Evolutionary conservation across 140 eudicot genomes (phyloP).

Genomic region (Eryngium alpinum): DNA sequence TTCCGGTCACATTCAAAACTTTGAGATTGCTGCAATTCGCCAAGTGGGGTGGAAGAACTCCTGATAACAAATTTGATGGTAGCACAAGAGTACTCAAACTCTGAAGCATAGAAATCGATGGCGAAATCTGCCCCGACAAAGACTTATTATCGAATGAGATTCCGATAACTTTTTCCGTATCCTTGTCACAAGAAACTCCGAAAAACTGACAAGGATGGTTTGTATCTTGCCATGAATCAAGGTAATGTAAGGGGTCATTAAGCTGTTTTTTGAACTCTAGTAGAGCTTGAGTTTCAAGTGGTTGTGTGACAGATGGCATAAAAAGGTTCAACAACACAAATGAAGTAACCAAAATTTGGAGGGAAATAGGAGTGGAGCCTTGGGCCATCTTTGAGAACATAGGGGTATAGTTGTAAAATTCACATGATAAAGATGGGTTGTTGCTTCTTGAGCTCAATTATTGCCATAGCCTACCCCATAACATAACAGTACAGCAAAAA

Average conservation of each 20-base stretch:
- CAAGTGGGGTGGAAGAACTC: slow-evolving; percentile 50
- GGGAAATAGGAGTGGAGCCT: slow-evolving; percentile 17
- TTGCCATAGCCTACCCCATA: slow-evolving; percentile 34
- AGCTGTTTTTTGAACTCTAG: slow-evolving; percentile 58
- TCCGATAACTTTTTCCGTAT: slow-evolving; percentile 44
- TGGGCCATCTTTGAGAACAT: slow-evolving; percentile 35
- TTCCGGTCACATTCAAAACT: slow-evolving; percentile 55
- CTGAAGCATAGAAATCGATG: slow-evolving; percentile 41
- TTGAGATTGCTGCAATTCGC: slow-evolving; percentile 45
- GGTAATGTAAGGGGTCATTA: slow-evolving; percentile 54
- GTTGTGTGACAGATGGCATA: slow-evolving; percentile 22
- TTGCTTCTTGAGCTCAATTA: slow-evolving; percentile 29
- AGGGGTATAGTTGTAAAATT: slow-evolving; percentile 35
- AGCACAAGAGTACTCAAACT: slow-evolving; percentile 46
- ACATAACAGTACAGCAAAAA: slow-evolving; percentile 13
- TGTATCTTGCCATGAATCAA: slow-evolving; percentile 62
- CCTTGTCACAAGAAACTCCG: slow-evolving; percentile 60
- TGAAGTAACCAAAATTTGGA: slow-evolving; percentile 30
- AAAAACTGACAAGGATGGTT: slow-evolving; percentile 60
- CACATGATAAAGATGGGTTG: slow-evolving; percentile 5
- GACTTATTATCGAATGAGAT: slow-evolving; percentile 59
- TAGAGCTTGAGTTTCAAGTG: slow-evolving; percentile 46
- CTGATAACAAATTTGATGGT: slow-evolving; percentile 50
- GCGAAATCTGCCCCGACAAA: slow-evolving; percentile 57
- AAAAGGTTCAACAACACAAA: slow-evolving; percentile 24